Percentiles rank a stretch among this genome's conserved stretches.
These are phyloP conservation scores for Akanthomyces muscarius DNA, from an alignment of 2,329 filamentous ascomycete species.

Conservation along the genomic window DNA sequence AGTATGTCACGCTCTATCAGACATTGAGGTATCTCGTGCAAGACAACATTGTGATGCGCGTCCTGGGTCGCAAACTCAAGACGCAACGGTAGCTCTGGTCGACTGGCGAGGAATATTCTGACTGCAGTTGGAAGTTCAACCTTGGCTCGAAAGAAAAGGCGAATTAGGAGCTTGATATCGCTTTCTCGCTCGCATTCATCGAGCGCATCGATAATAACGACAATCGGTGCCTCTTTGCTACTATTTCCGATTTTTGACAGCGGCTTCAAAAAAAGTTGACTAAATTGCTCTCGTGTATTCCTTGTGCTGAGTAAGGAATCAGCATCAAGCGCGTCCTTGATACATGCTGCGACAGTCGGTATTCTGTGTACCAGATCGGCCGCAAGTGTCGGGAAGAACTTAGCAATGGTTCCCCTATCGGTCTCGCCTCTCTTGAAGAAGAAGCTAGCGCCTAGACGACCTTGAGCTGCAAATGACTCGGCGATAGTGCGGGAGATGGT, in stretches of 20 bases:
- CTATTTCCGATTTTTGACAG: neutral
- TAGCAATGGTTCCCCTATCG: slow-evolving; percentile 31
- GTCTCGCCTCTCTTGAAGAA: slow-evolving; percentile 30
- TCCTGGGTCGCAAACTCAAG: slow-evolving; percentile 15
- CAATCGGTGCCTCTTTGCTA: slow-evolving; percentile 14
- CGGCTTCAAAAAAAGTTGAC: neutral
- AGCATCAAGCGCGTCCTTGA: neutral
- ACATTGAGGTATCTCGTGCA: slow-evolving; percentile 32
- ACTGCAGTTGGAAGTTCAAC: slow-evolving; percentile 23
- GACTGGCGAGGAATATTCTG: slow-evolving; percentile 39
- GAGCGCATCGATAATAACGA: slow-evolving; percentile 11
- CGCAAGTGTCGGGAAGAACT: slow-evolving; percentile 37
- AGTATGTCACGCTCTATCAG: slow-evolving; percentile 35
- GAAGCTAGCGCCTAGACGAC: slow-evolving; percentile 23
- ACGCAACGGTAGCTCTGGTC: slow-evolving; percentile 37
- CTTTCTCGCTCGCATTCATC: slow-evolving; percentile 11
- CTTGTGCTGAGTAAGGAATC: neutral
- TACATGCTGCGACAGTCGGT: too few relatives aligned
- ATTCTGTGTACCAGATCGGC: slow-evolving; percentile 25
- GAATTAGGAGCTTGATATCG: neutral
- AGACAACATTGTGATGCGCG: slow-evolving; percentile 21
- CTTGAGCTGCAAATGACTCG: neutral
- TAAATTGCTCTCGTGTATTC: neutral
- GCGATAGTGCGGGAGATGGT: slow-evolving; percentile 32
- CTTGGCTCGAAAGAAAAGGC: slow-evolving; percentile 16